Evolutionary conservation across 2,329 filamentous ascomycete species (phyloP), one percentile per base, ranked within the genome.

Genomic region (Beauveria sp.): DNA sequence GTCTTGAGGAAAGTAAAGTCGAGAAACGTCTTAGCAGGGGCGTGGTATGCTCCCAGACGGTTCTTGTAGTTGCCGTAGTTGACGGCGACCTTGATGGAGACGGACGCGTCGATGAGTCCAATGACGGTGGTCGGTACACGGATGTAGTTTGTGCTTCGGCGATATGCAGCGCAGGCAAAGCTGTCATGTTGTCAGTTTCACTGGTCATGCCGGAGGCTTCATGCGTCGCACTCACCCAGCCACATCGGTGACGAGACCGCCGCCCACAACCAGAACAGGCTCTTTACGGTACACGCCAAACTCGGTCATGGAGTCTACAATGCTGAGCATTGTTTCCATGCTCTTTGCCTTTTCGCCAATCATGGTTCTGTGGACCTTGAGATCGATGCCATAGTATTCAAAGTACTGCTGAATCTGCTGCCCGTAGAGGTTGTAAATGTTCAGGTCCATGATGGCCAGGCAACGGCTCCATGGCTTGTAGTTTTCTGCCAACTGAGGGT

Each of bases 61-160:
- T 90, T 90, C 79, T 90, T 90, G 78, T 89, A 88, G 71, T 86
- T 84, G 70, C 85, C 86, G 67, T 90, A 89, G 76, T 90, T 90
- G 67, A 90, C 87, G 14, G 85, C 88, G n/a, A 90, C 87, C 70
- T 90, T 90, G 77, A 90, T 90, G 41, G 84, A 88, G 55, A 90
- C 88, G 20, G 85, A 88, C 3, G 88, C 88, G 68, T 91, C 88
- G 63, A 90, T 90, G 53, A 91, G 77, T 10, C 88, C 87, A 68
- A 91, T 90, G 64, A 90, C 84, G 1, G 88, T 90, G 0, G 88
- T 90, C 1, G 88, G 88, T 9, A 90, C 81, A 53, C 87, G 85
- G 69, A 90, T 89, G 75, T 82, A 90, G 74, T 89, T 89, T 48
- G 87, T 90, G 73, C 84, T 89, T 66, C 88, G 79, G 63, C 87